These are phyloP conservation scores for Zygosaccharomyces lentus DNA, from an alignment of 805 yeast genomes.

Conservation along the genomic window DNA sequence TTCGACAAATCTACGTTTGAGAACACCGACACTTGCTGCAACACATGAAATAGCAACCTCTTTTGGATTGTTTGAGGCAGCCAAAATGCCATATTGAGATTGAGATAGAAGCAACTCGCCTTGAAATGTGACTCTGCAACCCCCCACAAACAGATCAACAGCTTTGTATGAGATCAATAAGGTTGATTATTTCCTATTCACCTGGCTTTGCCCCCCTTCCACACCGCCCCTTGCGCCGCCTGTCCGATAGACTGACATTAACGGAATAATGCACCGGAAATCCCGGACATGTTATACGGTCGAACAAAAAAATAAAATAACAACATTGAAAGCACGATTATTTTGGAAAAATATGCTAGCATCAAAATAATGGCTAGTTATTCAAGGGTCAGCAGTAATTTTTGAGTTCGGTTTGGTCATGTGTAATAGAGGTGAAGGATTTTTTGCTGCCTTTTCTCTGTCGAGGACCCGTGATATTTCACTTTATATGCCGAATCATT, in stretches of 20 bases:
- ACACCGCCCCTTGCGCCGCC: background rate
- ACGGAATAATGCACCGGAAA: background rate
- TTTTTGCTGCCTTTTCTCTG: too few relatives aligned
- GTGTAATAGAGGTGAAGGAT: too few relatives aligned
- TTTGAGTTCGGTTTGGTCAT: too few relatives aligned
- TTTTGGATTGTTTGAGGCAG: slow-evolving; percentile 82
- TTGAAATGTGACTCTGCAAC: too few relatives aligned
- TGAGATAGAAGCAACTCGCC: background rate
- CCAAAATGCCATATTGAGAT: slow-evolving; percentile 45
- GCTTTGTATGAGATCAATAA: too few relatives aligned
- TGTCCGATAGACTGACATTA: background rate
- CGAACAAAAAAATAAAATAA: background rate
- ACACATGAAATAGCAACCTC: slow-evolving; percentile 69
- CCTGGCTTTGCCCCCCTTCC: background rate
- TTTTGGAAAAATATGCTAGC: too few relatives aligned
- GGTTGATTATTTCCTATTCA: background rate
- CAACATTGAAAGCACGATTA: background rate
- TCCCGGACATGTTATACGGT: background rate
- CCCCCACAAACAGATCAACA: too few relatives aligned
- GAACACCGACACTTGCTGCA: slow-evolving; percentile 76
- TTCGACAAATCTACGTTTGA: slow-evolving; percentile 79
- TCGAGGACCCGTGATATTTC: too few relatives aligned
- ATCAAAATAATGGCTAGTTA: too few relatives aligned
- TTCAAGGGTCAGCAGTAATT: too few relatives aligned
- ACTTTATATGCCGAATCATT: too few relatives aligned